Evolutionary conservation across 2,329 filamentous ascomycete genomes (phyloP), one percentile per base, ranked within the genome.

Genomic region (Coniella lustricola): DNA sequence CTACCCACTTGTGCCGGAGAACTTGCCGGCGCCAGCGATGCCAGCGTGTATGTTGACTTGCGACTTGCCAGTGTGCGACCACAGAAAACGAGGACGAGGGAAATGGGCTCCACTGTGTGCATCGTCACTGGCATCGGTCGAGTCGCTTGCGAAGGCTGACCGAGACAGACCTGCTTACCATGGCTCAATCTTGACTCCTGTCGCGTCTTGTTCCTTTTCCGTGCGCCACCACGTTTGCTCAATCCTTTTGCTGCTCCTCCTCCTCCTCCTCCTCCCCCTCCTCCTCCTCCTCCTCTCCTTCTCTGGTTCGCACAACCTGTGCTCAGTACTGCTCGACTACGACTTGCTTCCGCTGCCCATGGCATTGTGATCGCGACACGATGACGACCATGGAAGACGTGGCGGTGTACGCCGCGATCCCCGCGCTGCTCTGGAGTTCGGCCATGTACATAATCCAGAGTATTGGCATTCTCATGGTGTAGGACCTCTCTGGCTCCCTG

Each of bases 401-500:
- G 36, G 54, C 73, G 42, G 77, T 78, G 55, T 64, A 66, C 37
- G 43, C 49, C 39, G 52, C 52, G 17, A 22, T 44, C 18, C 46
- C 46, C 18, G 52, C 52, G 44, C 21, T 51, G 49, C 46, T 71
- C 53, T 83, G 81, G 77, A 74, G 70, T 57, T 61, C 64, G 45
- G 57, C 72, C 31, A 69, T 84, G 21, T 58, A 79, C 35, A 35
- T 73, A 5, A 75, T 84, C 22, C 76, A 84, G 56, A 59, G 59
- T 29, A 71, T 83, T 46, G 81, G 81, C 49, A 73, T 76, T 49
- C 70, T 65, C 48, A 70, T 79, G 56, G 68, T 83, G 81, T 82
- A 64, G 13, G 46, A 41, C 12, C 35, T 60, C 56, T 18, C 53
- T 49, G 18, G 55, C 32, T 52, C 46, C 44, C 17, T 43, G 18